phyloP scores from a whole-genome alignment of 164 flowering plant genomes.

The Vitis rupestris region DNA sequence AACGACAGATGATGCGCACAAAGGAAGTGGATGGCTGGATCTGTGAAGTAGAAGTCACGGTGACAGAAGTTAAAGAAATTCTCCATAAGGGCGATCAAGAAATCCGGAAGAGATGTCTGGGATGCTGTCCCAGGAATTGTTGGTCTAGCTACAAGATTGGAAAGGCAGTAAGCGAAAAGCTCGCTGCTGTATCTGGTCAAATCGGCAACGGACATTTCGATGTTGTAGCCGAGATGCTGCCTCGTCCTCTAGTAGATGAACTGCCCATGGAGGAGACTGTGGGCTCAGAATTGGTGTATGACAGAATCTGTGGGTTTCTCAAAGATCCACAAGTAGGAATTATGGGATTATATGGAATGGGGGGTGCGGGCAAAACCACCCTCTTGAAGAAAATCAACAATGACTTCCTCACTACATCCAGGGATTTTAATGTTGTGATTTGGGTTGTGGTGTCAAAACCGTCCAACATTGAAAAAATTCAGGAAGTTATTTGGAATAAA shows the following conservation, averaged over 20 bases:
- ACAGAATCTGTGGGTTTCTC: background rate
- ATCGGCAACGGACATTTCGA: background rate
- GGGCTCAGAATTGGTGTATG: background rate
- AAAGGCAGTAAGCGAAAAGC: background rate
- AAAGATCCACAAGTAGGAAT: background rate
- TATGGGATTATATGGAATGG: background rate
- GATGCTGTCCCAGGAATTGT: background rate
- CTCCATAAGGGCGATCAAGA: no score
- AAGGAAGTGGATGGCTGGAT: background rate
- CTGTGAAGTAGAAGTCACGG: background rate
- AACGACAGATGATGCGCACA: background rate
- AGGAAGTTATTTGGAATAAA: background rate
- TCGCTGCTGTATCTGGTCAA: background rate
- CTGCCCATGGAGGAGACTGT: background rate
- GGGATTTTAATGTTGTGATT: background rate
- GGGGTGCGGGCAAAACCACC: background rate
- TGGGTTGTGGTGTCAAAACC: background rate
- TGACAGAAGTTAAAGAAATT: background rate
- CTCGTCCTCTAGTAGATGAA: background rate
- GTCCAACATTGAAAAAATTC: background rate
- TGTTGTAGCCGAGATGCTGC: background rate
- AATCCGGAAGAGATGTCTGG: background rate
- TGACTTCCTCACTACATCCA: background rate
- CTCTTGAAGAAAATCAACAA: background rate
- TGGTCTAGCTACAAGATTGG: background rate